Conservation (phyloP, 2,329 filamentous ascomycete species). For the Aspergillus amoenus region DNA sequence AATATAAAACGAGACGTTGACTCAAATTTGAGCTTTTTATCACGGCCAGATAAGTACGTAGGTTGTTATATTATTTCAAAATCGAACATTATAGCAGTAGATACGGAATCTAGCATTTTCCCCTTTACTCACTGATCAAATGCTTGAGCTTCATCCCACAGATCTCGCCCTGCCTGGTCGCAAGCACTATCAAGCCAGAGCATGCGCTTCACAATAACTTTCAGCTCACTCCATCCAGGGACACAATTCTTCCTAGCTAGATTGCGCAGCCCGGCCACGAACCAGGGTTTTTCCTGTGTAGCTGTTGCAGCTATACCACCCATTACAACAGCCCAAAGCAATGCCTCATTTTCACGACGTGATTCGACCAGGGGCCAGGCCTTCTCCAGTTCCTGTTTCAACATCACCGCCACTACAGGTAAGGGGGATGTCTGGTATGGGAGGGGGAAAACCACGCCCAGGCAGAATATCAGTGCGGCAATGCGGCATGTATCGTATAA, state of each 20-base stretch:
- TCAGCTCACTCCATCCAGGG: not conserved
- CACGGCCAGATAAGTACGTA: no score
- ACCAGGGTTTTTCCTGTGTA: not conserved
- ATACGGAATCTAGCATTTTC: no score
- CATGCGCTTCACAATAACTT: not conserved
- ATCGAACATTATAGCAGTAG: no score
- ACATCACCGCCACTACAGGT: not conserved
- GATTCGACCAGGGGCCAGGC: no score
- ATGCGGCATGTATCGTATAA: not conserved
- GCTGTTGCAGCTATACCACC: not conserved
- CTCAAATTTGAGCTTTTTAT: no score
- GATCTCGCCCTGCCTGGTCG: not conserved
- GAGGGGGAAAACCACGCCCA: not conserved
- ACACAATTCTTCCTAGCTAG: not conserved
- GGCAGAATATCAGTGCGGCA: not conserved
- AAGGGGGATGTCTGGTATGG: not conserved
- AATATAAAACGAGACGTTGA: no score
- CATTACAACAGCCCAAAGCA: not conserved
- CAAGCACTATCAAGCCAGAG: not conserved
- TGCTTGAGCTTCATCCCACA: not conserved
- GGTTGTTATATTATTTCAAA: no score
- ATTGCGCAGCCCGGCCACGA: not conserved
- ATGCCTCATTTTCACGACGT: not conserved
- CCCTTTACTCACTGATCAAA: no score
- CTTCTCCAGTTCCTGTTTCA: not conserved